A percentile compares a stretch with the other conserved stretches of the same genome.
Conservation (phyloP, 2,329 filamentous ascomycete genomes). For the Gremmenia infestans region DNA sequence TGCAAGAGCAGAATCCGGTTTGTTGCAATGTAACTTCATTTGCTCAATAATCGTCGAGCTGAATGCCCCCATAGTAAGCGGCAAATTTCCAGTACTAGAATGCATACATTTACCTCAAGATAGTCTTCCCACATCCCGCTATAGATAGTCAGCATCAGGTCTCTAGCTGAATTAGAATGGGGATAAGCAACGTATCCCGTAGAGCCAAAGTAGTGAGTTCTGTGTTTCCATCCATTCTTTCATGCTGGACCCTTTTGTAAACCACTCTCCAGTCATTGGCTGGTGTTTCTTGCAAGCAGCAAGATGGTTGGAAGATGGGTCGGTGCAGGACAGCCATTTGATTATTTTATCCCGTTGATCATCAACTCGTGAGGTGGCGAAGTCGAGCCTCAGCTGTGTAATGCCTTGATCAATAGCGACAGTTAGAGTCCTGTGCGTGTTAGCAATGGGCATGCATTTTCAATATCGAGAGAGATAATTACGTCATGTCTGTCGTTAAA, state of each 20-base stretch:
- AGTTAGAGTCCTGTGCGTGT: not conserved
- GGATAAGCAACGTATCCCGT: slow-evolving; percentile 30
- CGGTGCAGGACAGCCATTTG: slow-evolving; percentile 33
- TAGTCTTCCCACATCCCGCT: slow-evolving; percentile 39
- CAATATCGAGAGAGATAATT: not conserved
- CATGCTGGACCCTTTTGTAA: slow-evolving; percentile 29
- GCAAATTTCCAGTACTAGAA: not conserved
- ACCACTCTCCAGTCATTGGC: slow-evolving; percentile 33
- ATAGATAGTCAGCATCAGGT: slow-evolving; percentile 12
- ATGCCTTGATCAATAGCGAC: slow-evolving; percentile 1
- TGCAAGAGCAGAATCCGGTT: slow-evolving; percentile 3
- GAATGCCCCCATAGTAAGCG: slow-evolving; percentile 13
- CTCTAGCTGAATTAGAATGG: not conserved
- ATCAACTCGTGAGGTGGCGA: not conserved
- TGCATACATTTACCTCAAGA: slow-evolving; percentile 28
- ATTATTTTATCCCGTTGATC: slow-evolving; percentile 1
- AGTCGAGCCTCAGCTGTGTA: not conserved
- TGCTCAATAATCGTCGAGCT: slow-evolving; percentile 34
- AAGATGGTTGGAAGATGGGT: slow-evolving; percentile 33
- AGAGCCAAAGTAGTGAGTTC: slow-evolving; percentile 34
- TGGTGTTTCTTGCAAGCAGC: slow-evolving; percentile 30
- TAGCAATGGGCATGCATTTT: not conserved
- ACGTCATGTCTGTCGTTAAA: slow-evolving; percentile 5
- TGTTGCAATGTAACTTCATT: not conserved
- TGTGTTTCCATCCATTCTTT: slow-evolving; percentile 28